Percentiles rank a stretch among this genome's conserved stretches.
These are phyloP conservation scores for Clonostachys rhizophaga DNA, from an alignment of 2,329 filamentous ascomycete genomes.

Conservation along the genomic window DNA sequence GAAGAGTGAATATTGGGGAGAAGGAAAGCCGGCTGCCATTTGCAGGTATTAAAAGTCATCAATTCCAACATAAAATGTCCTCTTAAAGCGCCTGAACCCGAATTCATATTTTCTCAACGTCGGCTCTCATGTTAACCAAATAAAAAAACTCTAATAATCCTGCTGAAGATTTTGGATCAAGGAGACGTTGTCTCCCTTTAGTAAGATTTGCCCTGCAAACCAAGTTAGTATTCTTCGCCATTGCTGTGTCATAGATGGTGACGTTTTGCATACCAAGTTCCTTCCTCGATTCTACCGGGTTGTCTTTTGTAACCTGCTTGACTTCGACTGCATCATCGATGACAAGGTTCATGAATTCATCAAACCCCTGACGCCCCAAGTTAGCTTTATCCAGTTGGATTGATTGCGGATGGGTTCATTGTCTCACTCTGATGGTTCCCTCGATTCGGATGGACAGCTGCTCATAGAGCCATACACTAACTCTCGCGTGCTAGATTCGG, in stretches of 20 bases:
- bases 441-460: conserved; percentile 92
- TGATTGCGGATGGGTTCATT: conserved; percentile 7
- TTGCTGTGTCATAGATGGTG: background rate
- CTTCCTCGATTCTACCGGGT: conserved; percentile 70
- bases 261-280: conserved; percentile 59
- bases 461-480: conserved; percentile 96
- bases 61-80: too few relatives aligned
- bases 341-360: conserved; percentile 99
- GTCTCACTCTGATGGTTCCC: conserved; percentile 87
- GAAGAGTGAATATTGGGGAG: too few relatives aligned
- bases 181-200: conserved; percentile 86
- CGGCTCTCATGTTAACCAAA: conserved; percentile 11
- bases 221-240: conserved; percentile 13
- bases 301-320: conserved; percentile 75
- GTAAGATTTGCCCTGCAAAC: conserved; percentile 68
- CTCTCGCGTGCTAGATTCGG: conserved; percentile 43
- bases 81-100: background rate
- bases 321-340: conserved; percentile 95
- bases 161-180: conserved; percentile 58
- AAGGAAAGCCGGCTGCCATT: too few relatives aligned
- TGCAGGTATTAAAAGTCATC: too few relatives aligned
- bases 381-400: background rate
- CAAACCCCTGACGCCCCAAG: conserved; percentile 68
- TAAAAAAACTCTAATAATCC: conserved; percentile 9
- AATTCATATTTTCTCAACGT: background rate